These are phyloP conservation scores for Zymoseptoria ardabiliae DNA, from an alignment of 2,329 filamentous ascomycete genomes.

Conservation along the genomic window DNA sequence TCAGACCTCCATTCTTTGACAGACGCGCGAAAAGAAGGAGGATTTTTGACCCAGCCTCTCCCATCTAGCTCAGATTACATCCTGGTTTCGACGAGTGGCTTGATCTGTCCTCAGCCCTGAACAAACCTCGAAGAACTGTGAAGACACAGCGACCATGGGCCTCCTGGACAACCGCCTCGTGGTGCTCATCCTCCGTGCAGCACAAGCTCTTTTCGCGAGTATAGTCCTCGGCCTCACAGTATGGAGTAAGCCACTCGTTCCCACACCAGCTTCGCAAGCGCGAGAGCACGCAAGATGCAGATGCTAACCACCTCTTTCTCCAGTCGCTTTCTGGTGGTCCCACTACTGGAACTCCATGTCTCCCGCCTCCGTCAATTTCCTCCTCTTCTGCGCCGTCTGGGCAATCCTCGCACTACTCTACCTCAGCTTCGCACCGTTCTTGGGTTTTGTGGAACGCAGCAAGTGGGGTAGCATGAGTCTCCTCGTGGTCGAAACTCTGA, in stretches of 20 bases:
- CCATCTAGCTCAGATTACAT: neutral
- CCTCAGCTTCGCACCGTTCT: conserved; percentile 56
- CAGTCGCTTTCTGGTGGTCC: conserved; percentile 52
- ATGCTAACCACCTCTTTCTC: neutral
- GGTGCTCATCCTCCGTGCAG: conserved; percentile 56
- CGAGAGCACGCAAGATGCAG: neutral
- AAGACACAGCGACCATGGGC: neutral
- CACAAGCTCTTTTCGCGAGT: conserved; percentile 61
- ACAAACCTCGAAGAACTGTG: neutral
- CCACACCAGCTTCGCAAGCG: neutral
- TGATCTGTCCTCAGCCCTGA: neutral
- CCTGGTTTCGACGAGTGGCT: neutral
- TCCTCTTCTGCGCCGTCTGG: conserved; percentile 74
- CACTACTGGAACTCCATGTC: conserved; percentile 45
- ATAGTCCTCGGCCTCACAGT: conserved; percentile 68
- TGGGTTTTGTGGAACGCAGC: neutral
- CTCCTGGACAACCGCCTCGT: conserved; percentile 23
- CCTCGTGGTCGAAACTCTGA: conserved; percentile 61
- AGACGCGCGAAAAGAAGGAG: neutral
- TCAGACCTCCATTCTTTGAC: neutral
- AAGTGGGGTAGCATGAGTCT: conserved; percentile 27
- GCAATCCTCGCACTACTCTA: conserved; percentile 63
- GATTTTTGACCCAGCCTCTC: neutral
- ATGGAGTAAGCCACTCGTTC: conserved; percentile 50
- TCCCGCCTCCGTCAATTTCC: conserved; percentile 61